A percentile compares a stretch with the other conserved stretches of the same genome.
Evolutionary conservation across 2,329 filamentous ascomycete species (phyloP).

Genomic region (Penicillium brasilianum): DNA sequence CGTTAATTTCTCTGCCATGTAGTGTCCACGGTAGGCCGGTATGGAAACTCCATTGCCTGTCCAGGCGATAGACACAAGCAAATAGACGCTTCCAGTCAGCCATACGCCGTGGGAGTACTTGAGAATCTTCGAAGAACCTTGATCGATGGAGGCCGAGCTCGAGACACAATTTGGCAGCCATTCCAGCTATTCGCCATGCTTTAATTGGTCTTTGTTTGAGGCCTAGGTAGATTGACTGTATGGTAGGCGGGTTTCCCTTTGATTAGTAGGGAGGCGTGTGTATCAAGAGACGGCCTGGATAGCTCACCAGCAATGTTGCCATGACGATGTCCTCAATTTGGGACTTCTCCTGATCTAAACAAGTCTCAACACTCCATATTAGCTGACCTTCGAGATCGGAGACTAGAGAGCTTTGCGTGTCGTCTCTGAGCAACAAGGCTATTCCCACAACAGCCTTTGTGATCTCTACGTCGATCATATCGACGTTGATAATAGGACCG

Average conservation of each 20-base stretch:
- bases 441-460: neutral
- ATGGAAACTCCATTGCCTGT: neutral
- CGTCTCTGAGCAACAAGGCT: neutral
- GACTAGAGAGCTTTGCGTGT: neutral
- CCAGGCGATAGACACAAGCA: neutral
- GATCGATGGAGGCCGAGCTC: neutral
- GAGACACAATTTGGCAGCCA: neutral
- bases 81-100: neutral
- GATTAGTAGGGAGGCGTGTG: neutral
- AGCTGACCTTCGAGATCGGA: neutral
- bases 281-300: neutral
- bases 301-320: neutral
- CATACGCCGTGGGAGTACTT: neutral
- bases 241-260: neutral
- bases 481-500: neutral
- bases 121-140: neutral
- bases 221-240: neutral
- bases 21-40: neutral
- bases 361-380: neutral
- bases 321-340: neutral
- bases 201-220: neutral
- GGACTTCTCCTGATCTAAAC: neutral
- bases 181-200: neutral
- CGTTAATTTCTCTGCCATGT: neutral
- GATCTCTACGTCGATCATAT: neutral